Base-by-base conservation (phyloP, 768 basidiomycete genomes). In the Collybiopsis confluens region DNA sequence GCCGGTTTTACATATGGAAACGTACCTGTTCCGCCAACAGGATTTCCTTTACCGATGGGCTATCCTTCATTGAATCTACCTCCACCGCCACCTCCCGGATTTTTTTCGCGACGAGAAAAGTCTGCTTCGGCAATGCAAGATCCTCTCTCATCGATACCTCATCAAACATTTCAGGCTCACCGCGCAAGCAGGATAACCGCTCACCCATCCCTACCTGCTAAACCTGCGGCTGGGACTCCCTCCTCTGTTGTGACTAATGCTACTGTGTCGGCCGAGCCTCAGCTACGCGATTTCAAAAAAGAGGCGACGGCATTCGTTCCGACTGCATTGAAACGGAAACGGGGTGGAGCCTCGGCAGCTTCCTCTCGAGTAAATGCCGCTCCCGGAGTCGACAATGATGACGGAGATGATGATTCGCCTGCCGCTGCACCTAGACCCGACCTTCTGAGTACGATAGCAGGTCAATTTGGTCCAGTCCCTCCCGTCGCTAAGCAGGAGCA, bases 271-370 rank as follows among this genome's bases (percentile, higher is more conserved):
- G 93, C 94, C 2, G 92, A 76, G 42, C 92, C 97, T 3, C 79
- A 92, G 64, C 69, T 99, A 47, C 88, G 96, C 13, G 92, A 99
- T 69, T 75, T 98, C 56, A 92, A 94, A 73, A 94, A 92, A 68
- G 97, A 99, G 67, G 88, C 90, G 8, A 96, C 92, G 1, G 83
- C 90, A 0, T 98, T 99, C 62, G 82, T 98, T 3, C 97, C 97
- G 3, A 66, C 85, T 1, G 76, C 88, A 2, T 70, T 96, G 48
- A 92, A 91, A 68, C 82, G 90, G 44, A 93, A 88, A 68, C 86
- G 79, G 56, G 58, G 65, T 9, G 68, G 70, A 35, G 66, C 65
- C 18, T 60, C 70, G 11, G 61, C 61, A 23, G 55, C 73, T 4
- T 56, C 71, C 20, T 65, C 74, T 3, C 79, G 72, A 57, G 62